phyloP scores from a whole-genome alignment of 2,329 filamentous ascomycete species.

The Ophiostoma pallidulum region DNA sequence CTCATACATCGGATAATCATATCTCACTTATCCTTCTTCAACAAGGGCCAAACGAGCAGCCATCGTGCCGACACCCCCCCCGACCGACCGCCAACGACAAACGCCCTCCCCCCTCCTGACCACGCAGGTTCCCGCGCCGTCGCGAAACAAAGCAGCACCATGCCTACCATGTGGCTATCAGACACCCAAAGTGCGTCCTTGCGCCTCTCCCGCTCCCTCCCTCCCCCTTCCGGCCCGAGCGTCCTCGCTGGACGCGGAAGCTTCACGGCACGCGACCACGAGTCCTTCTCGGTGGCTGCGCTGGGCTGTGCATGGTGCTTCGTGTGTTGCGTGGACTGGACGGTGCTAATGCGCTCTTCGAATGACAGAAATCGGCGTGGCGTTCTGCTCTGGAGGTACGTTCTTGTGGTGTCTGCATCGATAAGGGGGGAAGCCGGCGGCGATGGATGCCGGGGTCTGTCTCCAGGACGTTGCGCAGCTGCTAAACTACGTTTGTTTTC shows the following conservation, averaged over 20 bases:
- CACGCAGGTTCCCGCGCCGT: not conserved
- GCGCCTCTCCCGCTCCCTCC: not conserved
- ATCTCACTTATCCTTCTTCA: no score
- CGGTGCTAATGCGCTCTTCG: constrained; percentile 20
- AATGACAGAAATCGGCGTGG: constrained; percentile 79
- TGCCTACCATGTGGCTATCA: constrained; percentile 93
- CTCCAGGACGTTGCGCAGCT: not conserved
- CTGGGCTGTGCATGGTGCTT: no score
- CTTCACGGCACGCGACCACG: constrained; percentile 12
- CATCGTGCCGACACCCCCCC: no score
- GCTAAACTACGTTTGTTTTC: not conserved
- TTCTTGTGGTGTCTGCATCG: no score
- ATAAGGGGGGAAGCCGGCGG: no score
- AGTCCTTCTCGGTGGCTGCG: not conserved
- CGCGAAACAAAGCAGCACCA: constrained; percentile 24
- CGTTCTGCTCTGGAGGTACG: constrained; percentile 95
- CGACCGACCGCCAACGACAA: no score
- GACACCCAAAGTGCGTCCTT: constrained; percentile 83
- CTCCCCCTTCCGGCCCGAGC: not conserved
- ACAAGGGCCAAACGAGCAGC: no score
- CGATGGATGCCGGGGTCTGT: no score
- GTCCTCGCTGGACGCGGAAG: not conserved
- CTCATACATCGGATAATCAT: no score
- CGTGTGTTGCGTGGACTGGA: not conserved
- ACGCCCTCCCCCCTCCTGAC: no score